Percentiles rank a stretch among this genome's conserved stretches.
Conservation (phyloP, 805 yeast species). For the Zygosaccharomyces rouxii region DNA sequence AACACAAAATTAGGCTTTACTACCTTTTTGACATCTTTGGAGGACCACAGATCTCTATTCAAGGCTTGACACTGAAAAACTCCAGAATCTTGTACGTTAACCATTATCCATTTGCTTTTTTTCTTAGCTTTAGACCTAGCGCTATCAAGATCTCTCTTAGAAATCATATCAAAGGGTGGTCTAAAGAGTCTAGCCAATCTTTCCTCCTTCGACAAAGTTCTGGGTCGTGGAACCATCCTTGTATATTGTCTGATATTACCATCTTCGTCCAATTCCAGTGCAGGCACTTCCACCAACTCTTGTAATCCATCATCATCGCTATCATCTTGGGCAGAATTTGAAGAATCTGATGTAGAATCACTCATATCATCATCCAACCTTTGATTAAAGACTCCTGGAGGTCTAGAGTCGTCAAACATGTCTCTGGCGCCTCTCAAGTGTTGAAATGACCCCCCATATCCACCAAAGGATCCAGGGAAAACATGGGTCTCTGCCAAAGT, state of each 20-base stretch:
- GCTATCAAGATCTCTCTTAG: constrained; percentile 57
- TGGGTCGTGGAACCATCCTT: constrained; percentile 27
- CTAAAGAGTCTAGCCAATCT: constrained; percentile 78
- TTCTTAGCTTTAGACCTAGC: constrained; percentile 65
- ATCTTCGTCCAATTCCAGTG: constrained; percentile 34
- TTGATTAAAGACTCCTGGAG: constrained; percentile 38
- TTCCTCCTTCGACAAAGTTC: constrained; percentile 34
- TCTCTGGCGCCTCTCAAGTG: constrained; percentile 25
- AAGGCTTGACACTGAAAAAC: constrained; percentile 86
- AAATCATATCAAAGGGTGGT: constrained; percentile 91
- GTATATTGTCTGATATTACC: constrained; percentile 36
- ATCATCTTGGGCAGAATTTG: constrained; percentile 38
- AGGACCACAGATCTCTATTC: constrained; percentile 92
- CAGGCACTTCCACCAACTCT: constrained; percentile 34
- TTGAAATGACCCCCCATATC: constrained; percentile 36
- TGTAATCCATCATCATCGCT: constrained; percentile 38
- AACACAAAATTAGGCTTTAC: constrained; percentile 71
- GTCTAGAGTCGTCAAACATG: constrained; percentile 36
- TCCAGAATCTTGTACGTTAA: constrained; percentile 80
- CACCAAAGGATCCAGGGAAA: constrained; percentile 38
- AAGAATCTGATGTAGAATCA: constrained; percentile 26
- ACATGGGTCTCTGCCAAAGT: constrained; percentile 48
- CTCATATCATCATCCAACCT: constrained; percentile 20
- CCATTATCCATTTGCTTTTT: constrained; percentile 71
- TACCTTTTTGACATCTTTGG: constrained; percentile 54